Base-by-base conservation (phyloP, 768 basidiomycete genomes). In the Coprinopsis cinerea region DNA sequence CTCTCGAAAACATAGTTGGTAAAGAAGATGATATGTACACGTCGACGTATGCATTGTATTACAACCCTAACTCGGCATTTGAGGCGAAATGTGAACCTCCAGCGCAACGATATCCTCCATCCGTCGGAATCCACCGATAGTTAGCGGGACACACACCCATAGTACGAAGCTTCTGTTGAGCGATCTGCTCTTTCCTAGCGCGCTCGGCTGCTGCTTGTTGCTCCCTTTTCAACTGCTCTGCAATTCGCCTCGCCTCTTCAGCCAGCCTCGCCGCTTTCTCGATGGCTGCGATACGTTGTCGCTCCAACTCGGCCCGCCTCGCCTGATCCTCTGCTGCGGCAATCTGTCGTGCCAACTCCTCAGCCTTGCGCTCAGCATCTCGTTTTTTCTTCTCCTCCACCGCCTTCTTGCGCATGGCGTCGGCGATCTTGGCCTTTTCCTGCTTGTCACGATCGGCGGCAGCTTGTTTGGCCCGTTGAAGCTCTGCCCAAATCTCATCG, bases 401-500 rank as follows among this genome's bases (percentile, higher is more conserved):
- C 32, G 25, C 25, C 13, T 48, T 34, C 2, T 59, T 55, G 27
- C 62, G 54, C 44, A 56, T 54, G 18, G 59, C 48, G 34, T 55
- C 51, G 40, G 55, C 61, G 30, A 57, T 45, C 28, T 44, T 47
- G 44, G 56, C 52, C 39, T 35, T 55, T 15, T 57, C 50, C 64
- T 14, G 59, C 60, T 61, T 57, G 9, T 53, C 63, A 3, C 59
- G 65, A 0, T 56, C 62, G 37, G 61, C 64, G 46, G 61, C 65
- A 4, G 63, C 65, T 41, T 55, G 52, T 49, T 68, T 70, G 55
- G 70, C 73, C 2, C 34, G 55, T 52, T 79, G 73, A 0, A 84
- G 62, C 52, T 77, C 67, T 9, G 54, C 23, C 83, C 83, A 84
- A 10, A 72, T 59, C 1, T 57, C 59, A 58, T 85, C 78, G 0